A percentile compares a stretch with the other conserved stretches of the same genome.
Evolutionary conservation across 2,329 filamentous ascomycete genomes (phyloP).

Genomic region (Chrysoporthe puriensis): DNA sequence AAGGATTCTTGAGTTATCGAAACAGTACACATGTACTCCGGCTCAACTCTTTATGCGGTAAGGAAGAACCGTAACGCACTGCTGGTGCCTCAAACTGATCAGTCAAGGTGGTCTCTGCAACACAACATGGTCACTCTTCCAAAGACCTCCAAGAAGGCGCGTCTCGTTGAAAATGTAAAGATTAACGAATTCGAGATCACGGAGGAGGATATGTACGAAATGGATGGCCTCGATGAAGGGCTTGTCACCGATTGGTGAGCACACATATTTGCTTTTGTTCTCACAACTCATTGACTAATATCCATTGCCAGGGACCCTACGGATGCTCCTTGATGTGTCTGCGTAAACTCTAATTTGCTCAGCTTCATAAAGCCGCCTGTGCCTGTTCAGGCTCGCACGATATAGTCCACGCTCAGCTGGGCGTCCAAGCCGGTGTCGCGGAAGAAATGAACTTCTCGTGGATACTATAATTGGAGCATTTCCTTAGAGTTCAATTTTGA

Average conservation of each 20-base stretch:
- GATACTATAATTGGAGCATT: too few species aligned
- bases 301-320: conserved; percentile 30
- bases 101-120: conserved; percentile 71
- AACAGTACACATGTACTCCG: conserved; percentile 70
- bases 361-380: too few species aligned
- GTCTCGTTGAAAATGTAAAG: conserved; percentile 68
- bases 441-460: too few species aligned
- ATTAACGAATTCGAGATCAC: conserved; percentile 65
- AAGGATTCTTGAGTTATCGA: conserved; percentile 62
- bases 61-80: conserved; percentile 15
- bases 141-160: conserved; percentile 67
- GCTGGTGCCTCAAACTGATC: neutral
- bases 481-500: too few species aligned
- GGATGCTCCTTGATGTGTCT: conserved; percentile 27
- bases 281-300: conserved; percentile 4
- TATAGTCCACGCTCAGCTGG: too few species aligned
- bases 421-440: too few species aligned
- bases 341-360: too few species aligned
- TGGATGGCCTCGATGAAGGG: conserved; percentile 72
- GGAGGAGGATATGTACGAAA: conserved; percentile 61
- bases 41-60: conserved; percentile 72
- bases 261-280: neutral
- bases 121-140: conserved; percentile 73
- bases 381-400: too few species aligned
- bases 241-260: conserved; percentile 69